Conservation (phyloP, 768 basidiomycete species). For the Lentinula boryana region DNA sequence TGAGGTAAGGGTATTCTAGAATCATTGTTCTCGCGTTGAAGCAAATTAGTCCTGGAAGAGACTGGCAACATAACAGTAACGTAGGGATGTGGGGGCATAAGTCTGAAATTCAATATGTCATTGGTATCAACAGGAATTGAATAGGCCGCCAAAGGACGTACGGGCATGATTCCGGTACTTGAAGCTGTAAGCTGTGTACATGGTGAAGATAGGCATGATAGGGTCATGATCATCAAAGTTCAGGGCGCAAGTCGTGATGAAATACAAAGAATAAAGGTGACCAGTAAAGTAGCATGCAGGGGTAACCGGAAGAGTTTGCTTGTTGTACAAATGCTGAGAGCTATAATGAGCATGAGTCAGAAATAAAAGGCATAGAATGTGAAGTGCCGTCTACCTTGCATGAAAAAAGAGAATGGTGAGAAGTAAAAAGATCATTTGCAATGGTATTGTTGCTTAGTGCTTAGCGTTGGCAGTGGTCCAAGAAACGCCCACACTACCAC, state of each 20-base stretch:
- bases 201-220: not conserved
- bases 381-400: not conserved
- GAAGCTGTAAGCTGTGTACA: not conserved
- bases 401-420: not conserved
- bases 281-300: slow-evolving; percentile 3
- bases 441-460: slow-evolving; percentile 16
- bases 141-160: not conserved
- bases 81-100: not conserved
- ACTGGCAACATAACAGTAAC: not conserved
- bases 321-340: slow-evolving; percentile 1
- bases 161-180: slow-evolving; percentile 1
- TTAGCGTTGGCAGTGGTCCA: slow-evolving; percentile 56
- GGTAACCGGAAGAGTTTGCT: not conserved
- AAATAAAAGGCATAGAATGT: not conserved
- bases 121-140: not conserved
- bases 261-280: not conserved
- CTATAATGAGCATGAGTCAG: too few species aligned
- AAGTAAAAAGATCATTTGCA: too few species aligned
- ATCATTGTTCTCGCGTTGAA: not conserved
- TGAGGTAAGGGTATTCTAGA: not conserved
- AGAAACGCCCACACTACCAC: slow-evolving; percentile 73
- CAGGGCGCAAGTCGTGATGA: not conserved
- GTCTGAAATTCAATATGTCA: not conserved
- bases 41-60: not conserved
- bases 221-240: not conserved